A percentile compares a stretch with the other conserved stretches of the same genome.
Evolutionary conservation across 2,329 filamentous ascomycete species (phyloP).

Genomic region (Dendryphion nanum): DNA sequence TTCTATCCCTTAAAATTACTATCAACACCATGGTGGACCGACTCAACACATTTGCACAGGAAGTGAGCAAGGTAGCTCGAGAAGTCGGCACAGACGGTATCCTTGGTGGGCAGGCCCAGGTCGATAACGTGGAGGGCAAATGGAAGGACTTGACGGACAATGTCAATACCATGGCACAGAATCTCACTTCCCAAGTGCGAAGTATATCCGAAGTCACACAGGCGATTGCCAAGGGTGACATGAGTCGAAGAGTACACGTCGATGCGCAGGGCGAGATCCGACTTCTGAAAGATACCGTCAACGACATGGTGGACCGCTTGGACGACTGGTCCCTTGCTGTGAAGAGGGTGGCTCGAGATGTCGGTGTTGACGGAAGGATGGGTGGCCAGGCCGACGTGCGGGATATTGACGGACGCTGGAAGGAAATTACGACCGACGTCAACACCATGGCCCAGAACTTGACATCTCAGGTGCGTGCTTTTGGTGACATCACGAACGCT

Average conservation of each 20-base stretch:
- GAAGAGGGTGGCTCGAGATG: slow-evolving; percentile 92
- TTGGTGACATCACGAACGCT: slow-evolving; percentile 97
- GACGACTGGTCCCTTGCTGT: slow-evolving; percentile 96
- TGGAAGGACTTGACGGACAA: slow-evolving; percentile 68
- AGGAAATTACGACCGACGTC: slow-evolving; percentile 95
- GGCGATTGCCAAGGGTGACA: slow-evolving; percentile 91
- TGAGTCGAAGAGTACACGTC: slow-evolving; percentile 94
- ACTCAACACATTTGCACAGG: slow-evolving; percentile 62
- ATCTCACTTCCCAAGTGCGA: slow-evolving; percentile 68
- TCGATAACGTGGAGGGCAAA: slow-evolving; percentile 65
- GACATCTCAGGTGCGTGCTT: slow-evolving; percentile 95
- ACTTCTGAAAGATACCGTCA: slow-evolving; percentile 92
- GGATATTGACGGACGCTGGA: slow-evolving; percentile 91
- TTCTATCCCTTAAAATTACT: slow-evolving; percentile 75
- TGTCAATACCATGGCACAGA: slow-evolving; percentile 66
- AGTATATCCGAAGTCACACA: slow-evolving; percentile 93
- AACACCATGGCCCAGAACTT: slow-evolving; percentile 84
- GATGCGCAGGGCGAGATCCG: slow-evolving; percentile 94
- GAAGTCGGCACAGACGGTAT: slow-evolving; percentile 65
- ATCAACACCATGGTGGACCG: slow-evolving; percentile 69
- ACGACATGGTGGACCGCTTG: slow-evolving; percentile 95
- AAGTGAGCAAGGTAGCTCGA: slow-evolving; percentile 64
- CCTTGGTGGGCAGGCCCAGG: slow-evolving; percentile 62
- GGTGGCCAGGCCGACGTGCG: slow-evolving; percentile 94
- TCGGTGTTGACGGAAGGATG: slow-evolving; percentile 98